phyloP scores from a whole-genome alignment of 345 rosid genomes.

The Geranium brycei region DNA sequence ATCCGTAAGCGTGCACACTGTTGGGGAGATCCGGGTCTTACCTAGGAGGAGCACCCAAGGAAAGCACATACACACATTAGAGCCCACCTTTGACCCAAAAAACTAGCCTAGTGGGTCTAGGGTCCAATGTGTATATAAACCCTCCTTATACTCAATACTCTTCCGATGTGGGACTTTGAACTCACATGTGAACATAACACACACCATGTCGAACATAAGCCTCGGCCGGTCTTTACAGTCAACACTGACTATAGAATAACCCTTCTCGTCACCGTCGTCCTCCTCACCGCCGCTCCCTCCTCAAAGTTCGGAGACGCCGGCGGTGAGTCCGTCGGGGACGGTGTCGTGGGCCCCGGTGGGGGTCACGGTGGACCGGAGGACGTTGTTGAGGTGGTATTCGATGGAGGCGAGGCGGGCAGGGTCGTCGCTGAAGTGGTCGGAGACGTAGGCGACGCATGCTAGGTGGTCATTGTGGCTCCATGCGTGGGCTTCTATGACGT shows the following conservation, averaged over 20 bases:
- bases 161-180: too few relatives aligned
- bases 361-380: slow-evolving; percentile 30
- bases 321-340: not conserved
- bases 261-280: slow-evolving; percentile 33
- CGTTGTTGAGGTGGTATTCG: slow-evolving; percentile 46
- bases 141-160: too few relatives aligned
- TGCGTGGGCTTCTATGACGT: slow-evolving; percentile 56
- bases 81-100: too few relatives aligned
- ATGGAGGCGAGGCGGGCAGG: slow-evolving; percentile 46
- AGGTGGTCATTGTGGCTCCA: slow-evolving; percentile 71
- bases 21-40: too few relatives aligned
- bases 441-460: slow-evolving; percentile 54
- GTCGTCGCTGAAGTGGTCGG: slow-evolving; percentile 37
- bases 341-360: slow-evolving; percentile 9
- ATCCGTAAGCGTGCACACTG: slow-evolving; percentile 56
- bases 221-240: slow-evolving; percentile 49
- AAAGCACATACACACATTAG: too few relatives aligned
- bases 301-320: not conserved
- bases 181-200: too few relatives aligned
- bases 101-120: too few relatives aligned
- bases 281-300: slow-evolving; percentile 16
- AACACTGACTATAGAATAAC: slow-evolving; percentile 55
- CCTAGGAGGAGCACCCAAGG: too few relatives aligned
- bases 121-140: too few relatives aligned
- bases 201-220: slow-evolving; percentile 75